Evolutionary conservation across 352 stramenopile genomes (phyloP).

Genomic region (Phytophthora sp.): DNA sequence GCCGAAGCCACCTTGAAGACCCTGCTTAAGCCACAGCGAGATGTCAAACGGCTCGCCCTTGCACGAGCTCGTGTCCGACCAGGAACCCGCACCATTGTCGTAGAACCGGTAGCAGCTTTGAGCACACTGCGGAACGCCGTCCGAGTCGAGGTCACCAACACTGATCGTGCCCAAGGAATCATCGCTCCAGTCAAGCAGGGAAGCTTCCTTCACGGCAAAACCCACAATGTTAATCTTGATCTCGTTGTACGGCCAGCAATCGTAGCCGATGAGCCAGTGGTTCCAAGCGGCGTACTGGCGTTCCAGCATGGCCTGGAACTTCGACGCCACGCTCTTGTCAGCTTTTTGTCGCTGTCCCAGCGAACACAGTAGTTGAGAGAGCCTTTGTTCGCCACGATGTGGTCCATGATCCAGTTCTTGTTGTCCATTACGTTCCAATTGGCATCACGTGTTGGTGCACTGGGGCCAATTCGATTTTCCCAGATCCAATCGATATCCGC

Average conservation of each 20-base stretch:
- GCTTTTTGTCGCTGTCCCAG: slow-evolving; percentile 38
- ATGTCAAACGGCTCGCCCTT: slow-evolving; percentile 38
- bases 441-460: neutral
- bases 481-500: slow-evolving; percentile 15
- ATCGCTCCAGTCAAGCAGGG: slow-evolving; percentile 3
- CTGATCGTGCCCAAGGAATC: slow-evolving; percentile 25
- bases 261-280: slow-evolving; percentile 32
- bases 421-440: slow-evolving; percentile 17
- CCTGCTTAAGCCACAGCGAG: slow-evolving; percentile 34
- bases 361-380: slow-evolving; percentile 43
- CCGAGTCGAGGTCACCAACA: slow-evolving; percentile 17
- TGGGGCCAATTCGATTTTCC: slow-evolving; percentile 16
- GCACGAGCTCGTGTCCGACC: slow-evolving; percentile 24
- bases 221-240: slow-evolving; percentile 14
- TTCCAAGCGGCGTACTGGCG: slow-evolving; percentile 39
- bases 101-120: slow-evolving; percentile 36
- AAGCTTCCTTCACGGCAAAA: slow-evolving; percentile 6
- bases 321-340: slow-evolving; percentile 31
- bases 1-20: slow-evolving; percentile 27
- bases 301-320: slow-evolving; percentile 39
- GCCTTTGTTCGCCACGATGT: slow-evolving; percentile 40
- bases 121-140: slow-evolving; percentile 31
- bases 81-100: slow-evolving; percentile 9
- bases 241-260: slow-evolving; percentile 11
- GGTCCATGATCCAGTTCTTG: slow-evolving; percentile 39